Base-by-base conservation (phyloP, 1,284 basidiomycete genomes). In the Exobasidium rhododendri region DNA sequence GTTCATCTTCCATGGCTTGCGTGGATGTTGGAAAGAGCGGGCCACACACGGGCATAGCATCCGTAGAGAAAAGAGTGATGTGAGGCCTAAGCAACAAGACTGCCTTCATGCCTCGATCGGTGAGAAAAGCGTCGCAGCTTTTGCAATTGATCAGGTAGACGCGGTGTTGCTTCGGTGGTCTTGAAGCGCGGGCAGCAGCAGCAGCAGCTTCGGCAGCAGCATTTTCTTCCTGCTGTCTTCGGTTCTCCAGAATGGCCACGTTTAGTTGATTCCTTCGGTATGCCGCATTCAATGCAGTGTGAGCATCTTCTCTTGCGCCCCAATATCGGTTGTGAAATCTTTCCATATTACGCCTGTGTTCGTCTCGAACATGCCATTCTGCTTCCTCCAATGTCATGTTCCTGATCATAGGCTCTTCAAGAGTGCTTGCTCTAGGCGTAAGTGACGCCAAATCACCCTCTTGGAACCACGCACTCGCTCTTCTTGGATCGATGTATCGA, bases 21-120 rank as follows among this genome's bases (percentile, higher is more conserved):
- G 29, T 24, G 0, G 51, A 20, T 5, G 65, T 52, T 11, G 68
- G 59, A 62, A 70, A 79, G 56, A 78, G 67, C 2, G 79, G 73
- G 3, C 74, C 88, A 76, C 89, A 90, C 71, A 90, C 90, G 0
- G 90, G 91, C 45, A 89, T 82, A 14, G 89, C 88, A 76, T 92
- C 91, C 54, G 89, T 90, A 14, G 88, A 90, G 80, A 87, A 93
- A 50, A 92, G 85, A 22, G 89, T 86, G 66, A 92, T 88, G 65
- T 88, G 87, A 2, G 90, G 90, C 66, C 87, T 86, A 64, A 92
- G 84, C 30, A 92, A 83, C 17, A 92, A 83, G 43, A 92, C 89
- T 49, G 90, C 90, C 84, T 89, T 89, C 90, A 92, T 91, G 54
- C 87, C 90, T 20, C 90, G 85, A 78, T 92, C 90, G 20, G 89